Base-by-base conservation (phyloP, 768 basidiomycete genomes). In the Megacollybia marginata region DNA sequence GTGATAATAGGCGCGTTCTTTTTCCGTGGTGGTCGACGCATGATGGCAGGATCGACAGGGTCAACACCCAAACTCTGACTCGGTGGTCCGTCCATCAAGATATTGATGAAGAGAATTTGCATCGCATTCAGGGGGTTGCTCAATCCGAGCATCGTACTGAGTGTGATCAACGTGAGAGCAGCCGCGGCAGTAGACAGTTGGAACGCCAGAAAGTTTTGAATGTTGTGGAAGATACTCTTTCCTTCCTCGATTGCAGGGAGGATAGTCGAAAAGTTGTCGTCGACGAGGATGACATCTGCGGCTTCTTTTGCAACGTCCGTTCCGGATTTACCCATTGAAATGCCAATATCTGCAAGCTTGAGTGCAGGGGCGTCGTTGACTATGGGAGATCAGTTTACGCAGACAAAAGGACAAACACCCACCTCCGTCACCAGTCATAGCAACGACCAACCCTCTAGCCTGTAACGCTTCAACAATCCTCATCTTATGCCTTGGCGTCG, bases 81-180 rank as follows among this genome's bases (percentile, higher is more conserved):
- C 3, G 93, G 93, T 9, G 93, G 93, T 86, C 92, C 93, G 55
- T 98, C 95, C 94, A 98, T 98, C 44, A 98, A 78, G 62, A 97
- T 96, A 68, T 98, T 97, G 61, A 97, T 97, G 63, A 96, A 98
- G n/a, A 98, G 69, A 59, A 98, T 98, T 65, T 98, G 93, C 93
- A 97, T 97, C 4, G 94, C 85, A 59, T 98, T 98, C 54, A 98
- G 75, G 3, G 94, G 94, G 60, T 95, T 97, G 58, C 82, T 84
- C 33, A 96, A 73, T 12, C 87, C 83, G 58, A 98, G 81, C 64
- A 93, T 75, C 18, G 94, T 98, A 63, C 89, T 92, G 49, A 97
- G 72, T 2, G 94, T 94, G 68, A 98, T 97, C 56, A 98, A 73
- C n/a, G 89, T 85, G 55, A 98, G 71, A 3, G 94, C 93, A 18